Evolutionary conservation across 2,329 filamentous ascomycete species (phyloP).

Genomic region (Diplodia scrobiculata): DNA sequence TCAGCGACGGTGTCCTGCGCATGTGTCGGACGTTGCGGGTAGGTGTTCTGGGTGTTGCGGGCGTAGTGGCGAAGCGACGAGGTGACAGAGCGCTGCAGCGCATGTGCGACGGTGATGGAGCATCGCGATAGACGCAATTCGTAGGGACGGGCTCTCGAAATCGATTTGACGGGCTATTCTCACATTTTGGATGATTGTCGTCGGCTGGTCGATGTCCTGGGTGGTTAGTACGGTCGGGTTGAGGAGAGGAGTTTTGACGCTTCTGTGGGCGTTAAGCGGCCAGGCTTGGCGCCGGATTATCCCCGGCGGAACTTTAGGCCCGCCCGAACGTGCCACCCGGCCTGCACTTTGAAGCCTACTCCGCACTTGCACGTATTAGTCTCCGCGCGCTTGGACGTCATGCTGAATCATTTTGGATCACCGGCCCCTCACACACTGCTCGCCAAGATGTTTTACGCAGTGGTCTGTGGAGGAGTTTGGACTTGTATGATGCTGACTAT

Average conservation of each 20-base stretch:
- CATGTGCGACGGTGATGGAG: conserved; percentile 1
- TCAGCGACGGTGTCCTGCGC: conserved; percentile 39
- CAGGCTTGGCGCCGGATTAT: background rate
- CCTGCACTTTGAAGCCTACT: background rate
- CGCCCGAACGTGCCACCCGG: background rate
- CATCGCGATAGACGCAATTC: conserved; percentile 15
- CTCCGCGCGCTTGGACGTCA: background rate
- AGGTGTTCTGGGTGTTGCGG: conserved; percentile 33
- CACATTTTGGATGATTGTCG: conserved; percentile 50
- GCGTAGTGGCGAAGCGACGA: conserved; percentile 35
- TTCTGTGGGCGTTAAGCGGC: conserved; percentile 16
- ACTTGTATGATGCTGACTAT: background rate
- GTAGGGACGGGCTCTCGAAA: conserved; percentile 30
- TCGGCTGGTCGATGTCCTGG: conserved; percentile 39
- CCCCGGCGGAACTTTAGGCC: conserved; percentile 6
- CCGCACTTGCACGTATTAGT: background rate
- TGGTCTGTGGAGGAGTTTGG: too few relatives aligned
- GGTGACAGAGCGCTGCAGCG: conserved; percentile 10
- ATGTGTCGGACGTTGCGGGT: conserved; percentile 33
- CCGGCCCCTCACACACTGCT: background rate
- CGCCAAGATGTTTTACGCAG: too few relatives aligned
- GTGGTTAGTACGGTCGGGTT: conserved; percentile 27
- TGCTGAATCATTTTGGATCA: background rate
- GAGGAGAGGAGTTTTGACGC: conserved; percentile 26
- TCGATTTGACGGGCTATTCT: conserved; percentile 37